Base-by-base conservation (phyloP, 2,329 filamentous ascomycete species). In the Xylariomycetidae sp. region DNA sequence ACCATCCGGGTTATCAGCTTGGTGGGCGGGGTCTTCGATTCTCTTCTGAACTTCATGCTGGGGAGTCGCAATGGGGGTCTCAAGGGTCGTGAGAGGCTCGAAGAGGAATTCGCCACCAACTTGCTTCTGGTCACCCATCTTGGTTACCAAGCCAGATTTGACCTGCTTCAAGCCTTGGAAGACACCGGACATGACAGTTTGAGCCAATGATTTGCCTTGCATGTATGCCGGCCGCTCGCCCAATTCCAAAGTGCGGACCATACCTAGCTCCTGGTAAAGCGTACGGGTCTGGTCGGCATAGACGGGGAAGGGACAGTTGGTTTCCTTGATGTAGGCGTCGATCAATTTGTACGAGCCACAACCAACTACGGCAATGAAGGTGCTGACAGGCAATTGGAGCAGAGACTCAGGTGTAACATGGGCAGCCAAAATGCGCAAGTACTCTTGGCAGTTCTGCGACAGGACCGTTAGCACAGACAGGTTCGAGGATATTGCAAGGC, bases 31-130 rank as follows among this genome's bases (percentile, higher is more conserved):
- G 20, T 23, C 20, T 8, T n/a, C 20, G 9, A 42, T 31, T 14
- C 38, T 36, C 31, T 44, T 44, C 12, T 41, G 37, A 14, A 33
- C 31, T 26, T 47, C 51, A 25, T 40, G 41, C 25, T 34, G 40
- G 16, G 69, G 70, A 10, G 66, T 67, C n/a, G 57, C 42, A 9
- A 70, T 55, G 1, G 69, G 70, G 11, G 66, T 66, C 31, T 59
- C 57, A 27, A 72, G 38, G 4, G 65, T 57, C 0, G 37, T 44
- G 3, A 46, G 49, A 4, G 72, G 72, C 52, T 85, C 80, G 44
- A 88, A 88, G n/a, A 89, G 56, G 41, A 88, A 86, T 61, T 89
- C 85, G 9, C 85, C 85, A 16, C 85, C 84, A 3, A 85, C 79
- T 60, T 88, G 82, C 33, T 71, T 66, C 51, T 74, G 67, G 51